Evolutionary conservation across 331 rosid genomes (phyloP).

Genomic region (Dryas integrifolia): DNA sequence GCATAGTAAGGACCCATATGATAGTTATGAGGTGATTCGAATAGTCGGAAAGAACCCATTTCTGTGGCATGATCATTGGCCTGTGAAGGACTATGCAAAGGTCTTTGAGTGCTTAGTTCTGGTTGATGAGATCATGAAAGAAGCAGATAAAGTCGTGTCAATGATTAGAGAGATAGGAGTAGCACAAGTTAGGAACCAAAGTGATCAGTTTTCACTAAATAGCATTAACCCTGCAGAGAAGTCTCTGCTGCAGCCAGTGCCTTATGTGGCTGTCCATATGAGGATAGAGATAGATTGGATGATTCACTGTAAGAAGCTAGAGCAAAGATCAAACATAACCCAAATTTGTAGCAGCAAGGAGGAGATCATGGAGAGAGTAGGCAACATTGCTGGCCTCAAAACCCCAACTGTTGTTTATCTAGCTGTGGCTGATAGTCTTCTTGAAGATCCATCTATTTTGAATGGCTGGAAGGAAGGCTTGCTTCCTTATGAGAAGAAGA

Average conservation of each 20-base stretch:
- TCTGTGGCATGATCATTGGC: slow-evolving; percentile 98
- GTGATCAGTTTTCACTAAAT: slow-evolving; percentile 6
- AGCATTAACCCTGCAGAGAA: background rate
- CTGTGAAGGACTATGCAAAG: slow-evolving; percentile 73
- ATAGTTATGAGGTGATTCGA: slow-evolving; percentile 53
- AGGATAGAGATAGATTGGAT: slow-evolving; percentile 95
- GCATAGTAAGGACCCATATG: slow-evolving; percentile 44
- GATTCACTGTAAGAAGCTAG: slow-evolving; percentile 85
- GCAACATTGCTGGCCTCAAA: slow-evolving; percentile 41
- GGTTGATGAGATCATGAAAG: slow-evolving; percentile 60
- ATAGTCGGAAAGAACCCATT: slow-evolving; percentile 86
- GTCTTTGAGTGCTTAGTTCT: slow-evolving; percentile 80
- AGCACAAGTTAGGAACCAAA: slow-evolving; percentile 22
- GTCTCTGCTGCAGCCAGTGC: slow-evolving; percentile 25
- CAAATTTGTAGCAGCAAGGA: slow-evolving; percentile 78
- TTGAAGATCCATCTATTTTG: slow-evolving; percentile 56
- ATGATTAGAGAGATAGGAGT: slow-evolving; percentile 59
- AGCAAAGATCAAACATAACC: slow-evolving; percentile 56
- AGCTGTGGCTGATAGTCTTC: slow-evolving; percentile 83
- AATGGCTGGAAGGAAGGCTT: slow-evolving; percentile 67
- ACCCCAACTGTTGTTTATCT: slow-evolving; percentile 62
- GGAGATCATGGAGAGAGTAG: slow-evolving; percentile 72
- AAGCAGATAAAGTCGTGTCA: slow-evolving; percentile 67
- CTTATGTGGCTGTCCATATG: slow-evolving; percentile 87
- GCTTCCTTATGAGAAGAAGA: slow-evolving; percentile 77